phyloP scores from a whole-genome alignment of 257 asterid genomes.

The Dorcoceras hygrometricum region DNA sequence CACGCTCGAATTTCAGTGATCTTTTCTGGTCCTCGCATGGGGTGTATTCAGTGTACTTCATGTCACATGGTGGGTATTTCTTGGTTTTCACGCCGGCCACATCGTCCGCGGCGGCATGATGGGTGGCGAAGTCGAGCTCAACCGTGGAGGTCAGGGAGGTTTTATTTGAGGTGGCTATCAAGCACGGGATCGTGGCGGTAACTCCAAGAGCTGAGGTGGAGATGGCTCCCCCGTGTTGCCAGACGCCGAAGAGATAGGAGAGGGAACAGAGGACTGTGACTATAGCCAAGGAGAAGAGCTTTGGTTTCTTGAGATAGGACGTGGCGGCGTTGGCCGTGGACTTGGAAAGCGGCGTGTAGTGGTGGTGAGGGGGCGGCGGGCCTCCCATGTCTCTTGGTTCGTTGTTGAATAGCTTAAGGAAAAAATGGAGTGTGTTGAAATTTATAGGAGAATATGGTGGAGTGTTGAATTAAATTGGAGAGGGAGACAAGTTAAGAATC shows the following conservation, averaged over 20 bases:
- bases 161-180: slow-evolving; percentile 17
- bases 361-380: slow-evolving; percentile 47
- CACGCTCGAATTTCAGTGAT: slow-evolving; percentile 46
- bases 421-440: neutral
- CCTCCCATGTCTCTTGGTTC: slow-evolving; percentile 46
- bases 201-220: slow-evolving; percentile 9
- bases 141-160: slow-evolving; percentile 17
- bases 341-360: slow-evolving; percentile 60
- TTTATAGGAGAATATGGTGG: neutral
- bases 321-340: slow-evolving; percentile 34
- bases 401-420: neutral
- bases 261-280: slow-evolving; percentile 54
- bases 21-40: slow-evolving; percentile 76
- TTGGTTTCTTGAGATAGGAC: slow-evolving; percentile 32
- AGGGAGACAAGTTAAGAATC: slow-evolving; percentile 27
- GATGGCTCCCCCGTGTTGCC: slow-evolving; percentile 44
- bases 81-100: slow-evolving; percentile 17
- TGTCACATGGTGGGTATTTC: slow-evolving; percentile 48
- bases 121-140: slow-evolving; percentile 45
- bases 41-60: slow-evolving; percentile 64
- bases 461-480: neutral
- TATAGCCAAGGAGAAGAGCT: slow-evolving; percentile 35
- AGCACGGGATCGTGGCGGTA: slow-evolving; percentile 18
- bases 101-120: slow-evolving; percentile 42
- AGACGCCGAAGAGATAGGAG: slow-evolving; percentile 58